A percentile compares a stretch with the other conserved stretches of the same genome.
Conservation (phyloP, 176 grass and related monocot genomes). For the Pontederia crassipes region DNA sequence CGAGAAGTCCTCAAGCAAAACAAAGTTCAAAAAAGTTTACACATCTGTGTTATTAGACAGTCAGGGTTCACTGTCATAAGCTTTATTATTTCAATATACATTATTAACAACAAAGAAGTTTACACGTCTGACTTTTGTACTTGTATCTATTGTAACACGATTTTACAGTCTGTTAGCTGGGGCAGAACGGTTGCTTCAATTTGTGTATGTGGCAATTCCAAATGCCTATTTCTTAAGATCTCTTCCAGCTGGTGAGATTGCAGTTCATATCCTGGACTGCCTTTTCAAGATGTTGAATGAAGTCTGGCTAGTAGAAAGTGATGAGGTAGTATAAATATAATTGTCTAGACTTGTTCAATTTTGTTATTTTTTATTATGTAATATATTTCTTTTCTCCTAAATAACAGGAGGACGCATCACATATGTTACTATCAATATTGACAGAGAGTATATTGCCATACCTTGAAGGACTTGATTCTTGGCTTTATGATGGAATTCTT, state of each 20-base stretch:
- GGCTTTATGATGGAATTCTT: slow-evolving; percentile 97
- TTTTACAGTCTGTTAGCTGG: slow-evolving; percentile 59
- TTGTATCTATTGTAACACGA: background rate
- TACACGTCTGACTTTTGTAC: background rate
- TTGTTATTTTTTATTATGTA: background rate
- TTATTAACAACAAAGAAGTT: background rate
- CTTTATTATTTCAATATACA: background rate
- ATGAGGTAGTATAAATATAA: slow-evolving; percentile 51
- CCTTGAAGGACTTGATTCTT: slow-evolving; percentile 83
- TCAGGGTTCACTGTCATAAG: too few relatives aligned
- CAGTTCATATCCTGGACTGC: slow-evolving; percentile 64
- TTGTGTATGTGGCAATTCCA: slow-evolving; percentile 52
- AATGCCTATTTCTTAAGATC: slow-evolving; percentile 32
- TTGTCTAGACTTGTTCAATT: slow-evolving; percentile 13
- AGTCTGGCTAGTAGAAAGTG: slow-evolving; percentile 80
- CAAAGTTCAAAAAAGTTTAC: too few relatives aligned
- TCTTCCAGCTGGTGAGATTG: slow-evolving; percentile 41
- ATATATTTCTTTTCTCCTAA: slow-evolving; percentile 13
- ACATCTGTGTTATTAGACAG: too few relatives aligned
- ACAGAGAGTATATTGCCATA: slow-evolving; percentile 74
- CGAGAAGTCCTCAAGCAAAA: too few relatives aligned
- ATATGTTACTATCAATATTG: slow-evolving; percentile 80
- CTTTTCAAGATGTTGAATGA: slow-evolving; percentile 76
- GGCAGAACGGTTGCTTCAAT: slow-evolving; percentile 69
- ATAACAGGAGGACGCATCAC: slow-evolving; percentile 61